Base-by-base conservation (phyloP, 1,284 basidiomycete species). In the Coniferiporia sulphurascens region DNA sequence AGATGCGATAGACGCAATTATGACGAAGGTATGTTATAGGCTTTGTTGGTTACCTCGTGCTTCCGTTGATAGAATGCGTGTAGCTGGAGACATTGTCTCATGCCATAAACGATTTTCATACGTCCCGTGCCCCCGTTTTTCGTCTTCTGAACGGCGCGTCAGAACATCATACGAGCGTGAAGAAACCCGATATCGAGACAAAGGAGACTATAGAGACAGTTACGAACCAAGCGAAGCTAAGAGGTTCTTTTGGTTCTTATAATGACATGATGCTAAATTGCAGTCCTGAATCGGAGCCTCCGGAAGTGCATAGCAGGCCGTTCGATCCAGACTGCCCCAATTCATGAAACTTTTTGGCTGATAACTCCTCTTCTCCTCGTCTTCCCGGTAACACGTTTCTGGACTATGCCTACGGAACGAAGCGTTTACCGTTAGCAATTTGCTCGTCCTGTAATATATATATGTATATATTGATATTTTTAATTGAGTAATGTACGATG, bases 1-100 rank as follows among this genome's bases (percentile, higher is more conserved):
- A 67, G 78, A 81, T 56, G 80, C 82, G 36, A 86, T 89, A 32
- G 78, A 83, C 56, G 78, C 76, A 43, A 85, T 91, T 41, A 89
- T 91, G 88, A 69, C 69, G 68, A 88, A 87, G 78, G 88, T 86
- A 59, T 44, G 71, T 67, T 48, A 15, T 19, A 22, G 36, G 41
- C 1, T 4, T 52, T 32, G 4, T 34, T 7, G 15, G 45, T 44
- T 57, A 10, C 19, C 22, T 49, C 4, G 17, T 27, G 17, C 49
- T 15, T 13, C 19, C 17, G 27, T 21, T 50, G 17, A 36, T 50
- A 7, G 13, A 36, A 43, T 12, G 27, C 27, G 27, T 19, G 36
- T 32, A 62, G 60, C 38, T 62, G 22, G 52, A 62, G 13, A 45
- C 38, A 3, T 41, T 62, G 27, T 62, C 60, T 13, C 34, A 59